phyloP scores from a whole-genome alignment of 1,284 basidiomycete genomes.

The Anthracocystis panici-leucophaei region DNA sequence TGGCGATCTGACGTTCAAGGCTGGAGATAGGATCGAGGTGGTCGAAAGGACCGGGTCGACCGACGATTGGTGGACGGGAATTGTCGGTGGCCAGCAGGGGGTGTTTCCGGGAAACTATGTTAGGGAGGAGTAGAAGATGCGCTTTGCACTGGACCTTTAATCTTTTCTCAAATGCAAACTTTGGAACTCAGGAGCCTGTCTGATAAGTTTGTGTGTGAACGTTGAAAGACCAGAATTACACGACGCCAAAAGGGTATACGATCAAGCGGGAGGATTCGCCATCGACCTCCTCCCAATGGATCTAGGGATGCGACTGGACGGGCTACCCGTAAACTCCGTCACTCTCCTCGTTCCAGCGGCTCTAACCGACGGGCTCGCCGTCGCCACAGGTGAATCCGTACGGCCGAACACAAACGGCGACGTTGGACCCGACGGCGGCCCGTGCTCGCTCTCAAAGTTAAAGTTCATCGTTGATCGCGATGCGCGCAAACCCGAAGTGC shows the following conservation, averaged over 20 bases:
- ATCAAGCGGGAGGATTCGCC: slow-evolving; percentile 9
- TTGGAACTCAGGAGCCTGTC: no score
- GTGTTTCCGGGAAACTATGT: slow-evolving; percentile 83
- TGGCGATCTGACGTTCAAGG: slow-evolving; percentile 90
- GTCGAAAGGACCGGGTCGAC: slow-evolving; percentile 84
- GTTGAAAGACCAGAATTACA: no score
- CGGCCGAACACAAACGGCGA: slow-evolving; percentile 34
- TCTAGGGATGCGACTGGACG: slow-evolving; percentile 29
- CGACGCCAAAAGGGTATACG: slow-evolving; percentile 4
- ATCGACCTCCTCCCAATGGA: slow-evolving; percentile 20
- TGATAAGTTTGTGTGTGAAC: no score
- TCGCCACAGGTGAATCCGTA: background rate
- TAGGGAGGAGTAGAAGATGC: slow-evolving; percentile 30
- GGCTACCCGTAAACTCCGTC: slow-evolving; percentile 22
- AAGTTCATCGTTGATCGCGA: slow-evolving; percentile 32
- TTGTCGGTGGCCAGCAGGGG: slow-evolving; percentile 84
- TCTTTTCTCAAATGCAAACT: no score
- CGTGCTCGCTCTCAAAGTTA: background rate
- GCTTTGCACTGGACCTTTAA: no score
- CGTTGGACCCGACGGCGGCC: background rate
- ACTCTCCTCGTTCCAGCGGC: slow-evolving; percentile 16
- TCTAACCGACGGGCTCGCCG: slow-evolving; percentile 3
- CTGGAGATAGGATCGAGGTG: slow-evolving; percentile 93
- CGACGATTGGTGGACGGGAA: slow-evolving; percentile 99
- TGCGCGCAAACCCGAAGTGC: slow-evolving; percentile 12